Conservation (phyloP, 208 protist species). For the Crithidia sp. region DNA sequence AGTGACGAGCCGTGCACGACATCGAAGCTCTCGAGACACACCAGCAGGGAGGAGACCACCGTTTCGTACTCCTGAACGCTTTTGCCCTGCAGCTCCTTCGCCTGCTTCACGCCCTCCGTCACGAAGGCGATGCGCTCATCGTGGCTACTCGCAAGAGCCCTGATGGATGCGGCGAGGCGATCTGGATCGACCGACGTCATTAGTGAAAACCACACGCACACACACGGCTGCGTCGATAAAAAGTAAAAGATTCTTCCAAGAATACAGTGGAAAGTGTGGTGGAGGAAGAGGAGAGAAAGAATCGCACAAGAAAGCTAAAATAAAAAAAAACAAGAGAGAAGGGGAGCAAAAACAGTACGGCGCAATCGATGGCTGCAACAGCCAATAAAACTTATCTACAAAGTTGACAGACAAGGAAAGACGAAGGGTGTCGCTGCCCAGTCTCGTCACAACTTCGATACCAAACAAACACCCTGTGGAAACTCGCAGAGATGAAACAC, state of each 20-base stretch:
- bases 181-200: slow-evolving; percentile 38
- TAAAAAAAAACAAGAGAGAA: slow-evolving; percentile 7
- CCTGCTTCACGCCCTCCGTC: slow-evolving; percentile 57
- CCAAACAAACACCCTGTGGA: no score
- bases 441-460: background rate
- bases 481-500: background rate
- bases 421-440: background rate
- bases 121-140: slow-evolving; percentile 59
- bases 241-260: background rate
- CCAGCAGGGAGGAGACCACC: slow-evolving; percentile 58
- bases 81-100: slow-evolving; percentile 75
- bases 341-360: background rate
- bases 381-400: background rate
- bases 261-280: no score
- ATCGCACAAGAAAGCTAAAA: background rate
- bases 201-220: slow-evolving; percentile 8
- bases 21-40: slow-evolving; percentile 82
- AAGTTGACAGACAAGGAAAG: slow-evolving; percentile 10
- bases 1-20: slow-evolving; percentile 49
- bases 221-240: background rate
- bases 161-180: slow-evolving; percentile 53
- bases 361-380: background rate
- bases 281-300: no score
- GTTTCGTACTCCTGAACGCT: slow-evolving; percentile 81
- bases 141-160: slow-evolving; percentile 34